Evolutionary conservation across 2,329 filamentous ascomycete genomes (phyloP).

Genomic region (Exophiala lecanii-corni): DNA sequence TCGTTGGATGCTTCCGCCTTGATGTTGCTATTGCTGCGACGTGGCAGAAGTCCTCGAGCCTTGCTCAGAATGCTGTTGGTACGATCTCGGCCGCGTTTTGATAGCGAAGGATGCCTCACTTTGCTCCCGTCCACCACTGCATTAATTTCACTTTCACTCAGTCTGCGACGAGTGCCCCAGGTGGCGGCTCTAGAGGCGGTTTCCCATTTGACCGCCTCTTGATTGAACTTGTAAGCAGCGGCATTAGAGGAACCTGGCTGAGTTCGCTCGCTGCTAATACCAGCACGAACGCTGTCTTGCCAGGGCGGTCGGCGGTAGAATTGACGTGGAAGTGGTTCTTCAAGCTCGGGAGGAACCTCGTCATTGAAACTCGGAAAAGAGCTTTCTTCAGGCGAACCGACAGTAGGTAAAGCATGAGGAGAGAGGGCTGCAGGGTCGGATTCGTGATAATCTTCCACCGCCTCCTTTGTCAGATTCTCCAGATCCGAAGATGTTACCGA

Average conservation of each 20-base stretch:
- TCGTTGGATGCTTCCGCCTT: constrained; percentile 34
- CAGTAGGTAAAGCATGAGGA: constrained; percentile 10
- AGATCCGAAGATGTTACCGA: constrained; percentile 18
- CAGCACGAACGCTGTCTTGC: constrained; percentile 38
- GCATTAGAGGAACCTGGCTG: constrained; percentile 52
- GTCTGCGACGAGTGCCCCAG: constrained; percentile 45
- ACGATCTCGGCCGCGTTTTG: constrained; percentile 36
- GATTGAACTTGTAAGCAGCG: constrained; percentile 51
- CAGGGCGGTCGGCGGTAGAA: constrained; percentile 43
- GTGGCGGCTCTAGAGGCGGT: constrained; percentile 52
- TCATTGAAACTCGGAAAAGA: constrained; percentile 26
- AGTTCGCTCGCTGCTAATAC: constrained; percentile 26
- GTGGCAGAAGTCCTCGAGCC: constrained; percentile 34
- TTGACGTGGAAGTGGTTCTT: constrained; percentile 34
- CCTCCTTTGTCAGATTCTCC: constrained; percentile 7
- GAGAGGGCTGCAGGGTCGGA: constrained; percentile 29
- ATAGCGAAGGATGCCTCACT: constrained; percentile 38
- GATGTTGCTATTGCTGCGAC: constrained; percentile 41
- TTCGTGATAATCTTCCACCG: constrained; percentile 27
- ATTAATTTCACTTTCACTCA: constrained; percentile 50
- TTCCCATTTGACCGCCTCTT: constrained; percentile 49
- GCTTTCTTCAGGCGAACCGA: constrained; percentile 23
- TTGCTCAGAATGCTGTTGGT: constrained; percentile 40
- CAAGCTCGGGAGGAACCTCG: constrained; percentile 26
- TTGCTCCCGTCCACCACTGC: constrained; percentile 40